Evolutionary conservation across 768 basidiomycete species (phyloP).

Genomic region (Clitopilus passeckerianus): DNA sequence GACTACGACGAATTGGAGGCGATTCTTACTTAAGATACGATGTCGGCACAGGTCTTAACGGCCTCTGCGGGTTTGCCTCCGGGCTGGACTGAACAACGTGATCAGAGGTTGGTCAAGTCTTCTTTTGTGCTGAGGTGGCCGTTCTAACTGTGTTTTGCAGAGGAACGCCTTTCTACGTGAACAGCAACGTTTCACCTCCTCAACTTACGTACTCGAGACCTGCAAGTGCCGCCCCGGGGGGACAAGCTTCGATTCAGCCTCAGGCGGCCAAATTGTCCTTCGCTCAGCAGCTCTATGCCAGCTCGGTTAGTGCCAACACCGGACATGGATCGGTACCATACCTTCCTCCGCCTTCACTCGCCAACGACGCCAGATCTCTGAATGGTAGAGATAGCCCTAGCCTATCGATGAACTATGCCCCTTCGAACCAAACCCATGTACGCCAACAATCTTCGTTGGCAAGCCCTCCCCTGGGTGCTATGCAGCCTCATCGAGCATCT

Average conservation of each 20-base stretch:
- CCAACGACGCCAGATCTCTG: conserved; percentile 2
- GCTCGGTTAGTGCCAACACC: conserved; percentile 19
- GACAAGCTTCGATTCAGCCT: background rate
- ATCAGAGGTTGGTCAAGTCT: conserved; percentile 8
- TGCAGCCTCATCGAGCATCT: background rate
- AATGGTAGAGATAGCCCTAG: background rate
- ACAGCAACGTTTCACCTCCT: conserved; percentile 22
- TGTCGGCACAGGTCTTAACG: conserved; percentile 1
- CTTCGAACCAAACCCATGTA: background rate
- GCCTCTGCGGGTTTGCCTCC: conserved; percentile 7
- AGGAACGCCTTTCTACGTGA: conserved; percentile 27
- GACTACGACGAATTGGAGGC: background rate
- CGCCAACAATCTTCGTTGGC: conserved; percentile 2
- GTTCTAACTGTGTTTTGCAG: background rate
- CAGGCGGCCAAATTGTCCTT: conserved; percentile 17
- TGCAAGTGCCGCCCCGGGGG: conserved; percentile 8
- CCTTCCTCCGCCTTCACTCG: conserved; percentile 10
- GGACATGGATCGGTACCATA: conserved; percentile 3
- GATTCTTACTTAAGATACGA: background rate
- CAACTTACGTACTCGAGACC: conserved; percentile 30
- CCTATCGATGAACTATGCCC: background rate
- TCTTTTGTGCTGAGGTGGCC: background rate
- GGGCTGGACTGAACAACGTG: conserved; percentile 9
- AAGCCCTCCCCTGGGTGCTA: background rate
- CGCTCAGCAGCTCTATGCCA: conserved; percentile 42